Conservation (phyloP, 2,329 filamentous ascomycete species). For the Tolypocladium pustulatum region DNA sequence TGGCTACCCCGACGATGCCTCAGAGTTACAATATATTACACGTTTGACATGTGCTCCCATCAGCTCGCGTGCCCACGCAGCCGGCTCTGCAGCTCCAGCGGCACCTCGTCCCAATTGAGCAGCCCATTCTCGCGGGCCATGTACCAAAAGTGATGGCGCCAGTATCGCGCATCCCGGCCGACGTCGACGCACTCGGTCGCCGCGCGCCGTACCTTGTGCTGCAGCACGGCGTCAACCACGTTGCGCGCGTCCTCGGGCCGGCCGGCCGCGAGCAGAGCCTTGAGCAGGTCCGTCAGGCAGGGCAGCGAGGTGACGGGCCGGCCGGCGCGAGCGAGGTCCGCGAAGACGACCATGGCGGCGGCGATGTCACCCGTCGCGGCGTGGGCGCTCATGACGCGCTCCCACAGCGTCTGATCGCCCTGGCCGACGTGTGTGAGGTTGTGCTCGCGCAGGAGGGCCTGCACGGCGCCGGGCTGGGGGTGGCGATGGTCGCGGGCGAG, state of each 20-base stretch:
- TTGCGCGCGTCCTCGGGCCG: conserved; percentile 17
- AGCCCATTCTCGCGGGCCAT: conserved; percentile 30
- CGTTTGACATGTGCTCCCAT: not conserved
- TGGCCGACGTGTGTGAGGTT: conserved; percentile 24
- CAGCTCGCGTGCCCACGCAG: conserved; percentile 3
- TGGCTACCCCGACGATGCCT: not conserved
- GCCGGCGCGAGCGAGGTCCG: conserved; percentile 27
- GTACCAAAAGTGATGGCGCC: conserved; percentile 41
- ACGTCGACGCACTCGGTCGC: conserved; percentile 3
- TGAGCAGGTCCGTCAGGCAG: conserved; percentile 33
- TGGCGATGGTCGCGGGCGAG: conserved; percentile 48
- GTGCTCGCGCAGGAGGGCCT: conserved; percentile 47
- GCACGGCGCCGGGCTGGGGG: conserved; percentile 50
- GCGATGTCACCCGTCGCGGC: conserved; percentile 39
- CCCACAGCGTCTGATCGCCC: conserved; percentile 56
- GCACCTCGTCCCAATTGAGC: conserved; percentile 15
- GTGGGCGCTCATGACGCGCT: conserved; percentile 59
- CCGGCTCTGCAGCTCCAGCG: conserved; percentile 7
- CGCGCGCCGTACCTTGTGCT: conserved; percentile 14
- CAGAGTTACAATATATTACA: not conserved
- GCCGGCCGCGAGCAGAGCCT: conserved; percentile 14
- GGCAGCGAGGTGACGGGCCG: conserved; percentile 30
- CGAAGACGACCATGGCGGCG: conserved; percentile 38
- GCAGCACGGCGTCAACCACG: conserved; percentile 20
- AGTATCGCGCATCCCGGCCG: conserved; percentile 21